A percentile compares a stretch with the other conserved stretches of the same genome.
Evolutionary conservation across 805 yeast species (phyloP).

Genomic region (Suhomyces tanzawaensis): DNA sequence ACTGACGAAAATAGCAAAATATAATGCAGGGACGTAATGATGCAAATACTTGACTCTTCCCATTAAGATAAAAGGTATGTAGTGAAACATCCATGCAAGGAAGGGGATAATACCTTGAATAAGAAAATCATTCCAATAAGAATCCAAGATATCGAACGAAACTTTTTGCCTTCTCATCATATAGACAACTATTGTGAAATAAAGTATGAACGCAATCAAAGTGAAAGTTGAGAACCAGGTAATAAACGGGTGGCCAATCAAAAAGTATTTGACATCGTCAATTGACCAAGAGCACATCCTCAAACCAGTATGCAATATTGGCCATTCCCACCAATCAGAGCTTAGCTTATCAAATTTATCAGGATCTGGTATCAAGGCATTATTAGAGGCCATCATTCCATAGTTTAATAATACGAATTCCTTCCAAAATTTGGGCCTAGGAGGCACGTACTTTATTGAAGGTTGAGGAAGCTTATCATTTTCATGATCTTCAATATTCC

Average conservation of each 20-base stretch:
- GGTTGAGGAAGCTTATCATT: conserved; percentile 46
- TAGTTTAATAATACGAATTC: conserved; percentile 71
- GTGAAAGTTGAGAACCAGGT: conserved; percentile 53
- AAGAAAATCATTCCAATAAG: conserved; percentile 27
- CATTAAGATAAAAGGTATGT: conserved; percentile 41
- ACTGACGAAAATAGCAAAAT: conserved; percentile 27
- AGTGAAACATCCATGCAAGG: conserved; percentile 41
- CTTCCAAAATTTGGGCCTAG: conserved; percentile 50
- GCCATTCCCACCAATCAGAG: conserved; percentile 84
- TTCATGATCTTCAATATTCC: conserved; percentile 75
- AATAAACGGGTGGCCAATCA: conserved; percentile 75
- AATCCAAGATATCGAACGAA: conserved; percentile 20
- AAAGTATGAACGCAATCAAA: conserved; percentile 20
- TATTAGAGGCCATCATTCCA: conserved; percentile 83
- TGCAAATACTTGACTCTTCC: conserved; percentile 44
- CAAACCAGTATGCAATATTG: conserved; percentile 61
- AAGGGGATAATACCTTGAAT: conserved; percentile 36
- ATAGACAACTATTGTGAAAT: conserved; percentile 17
- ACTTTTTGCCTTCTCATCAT: conserved; percentile 34
- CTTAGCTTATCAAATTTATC: conserved; percentile 72
- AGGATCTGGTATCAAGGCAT: conserved; percentile 74
- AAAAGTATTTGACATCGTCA: conserved; percentile 53
- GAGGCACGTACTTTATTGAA: conserved; percentile 31
- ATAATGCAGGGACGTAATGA: conserved; percentile 45
- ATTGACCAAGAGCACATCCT: conserved; percentile 75